Evolutionary conservation across 2,329 filamentous ascomycete species (phyloP), one percentile per base, ranked within the genome.

Genomic region (Diaporthe citriasiana): DNA sequence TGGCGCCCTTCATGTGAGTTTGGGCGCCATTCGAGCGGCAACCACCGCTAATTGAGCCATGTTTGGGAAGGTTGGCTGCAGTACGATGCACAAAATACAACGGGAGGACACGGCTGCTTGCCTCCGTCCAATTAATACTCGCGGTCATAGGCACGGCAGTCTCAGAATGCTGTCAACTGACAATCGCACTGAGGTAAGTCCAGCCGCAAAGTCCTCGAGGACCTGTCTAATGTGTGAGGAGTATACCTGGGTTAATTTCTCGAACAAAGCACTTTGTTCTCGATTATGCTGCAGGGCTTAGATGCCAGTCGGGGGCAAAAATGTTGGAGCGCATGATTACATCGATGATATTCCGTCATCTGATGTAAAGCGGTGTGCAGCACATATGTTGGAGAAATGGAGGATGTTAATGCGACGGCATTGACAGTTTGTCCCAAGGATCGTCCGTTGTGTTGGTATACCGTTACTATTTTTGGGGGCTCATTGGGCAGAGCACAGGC

Each of bases 61-160:
- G 69, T 42, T 59, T 74, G 59, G 56, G 55, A 40, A 71, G 57
- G 56, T 63, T 72, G 25, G 27, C 51, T 68, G 33, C 55, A 56
- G 56, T 55, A 66, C 30, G 38, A 35, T 66, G 25, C 55, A 56
- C 45, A 72, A 60, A 57, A 71, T 72, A 45, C 73, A 47, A 72
- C 56, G 68, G 57, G 56, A 65, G 38, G 40, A 68, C 59, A 70
- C 69, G 73, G 70, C 57, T 56, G 72, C 30, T 57, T 74, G 51
- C 60, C 40, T 69, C 53, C 30, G 45, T 70, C 40, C 42, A 70
- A 42, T 55, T 35, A 53, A 30, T 35, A 38, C n/a, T 22, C 42
- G 38, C 8, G 55, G 22, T 9, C 42, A 25, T 35, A 45, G 51
- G 42, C 42, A 51, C 63, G 42, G 63, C 71, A 70, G 45, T 71